Conservation (phyloP, 2,329 filamentous ascomycete species). For the Cladosporium sp. region DNA sequence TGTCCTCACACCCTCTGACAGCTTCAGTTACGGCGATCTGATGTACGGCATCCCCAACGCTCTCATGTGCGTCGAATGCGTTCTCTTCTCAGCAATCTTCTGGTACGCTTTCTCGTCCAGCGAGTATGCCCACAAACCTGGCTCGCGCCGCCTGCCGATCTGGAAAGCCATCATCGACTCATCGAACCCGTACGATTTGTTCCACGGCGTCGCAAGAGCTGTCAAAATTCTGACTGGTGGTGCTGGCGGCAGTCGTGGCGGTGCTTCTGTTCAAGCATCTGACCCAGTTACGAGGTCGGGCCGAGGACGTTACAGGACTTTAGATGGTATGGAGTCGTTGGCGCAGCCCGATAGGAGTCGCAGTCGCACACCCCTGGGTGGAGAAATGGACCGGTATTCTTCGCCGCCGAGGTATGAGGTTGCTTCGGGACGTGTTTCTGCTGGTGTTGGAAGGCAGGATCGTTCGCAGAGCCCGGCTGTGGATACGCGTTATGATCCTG, state of each 20-base stretch:
- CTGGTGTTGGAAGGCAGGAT: not conserved
- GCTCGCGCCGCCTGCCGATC: conserved; percentile 14
- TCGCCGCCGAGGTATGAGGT: not conserved
- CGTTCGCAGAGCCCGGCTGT: not conserved
- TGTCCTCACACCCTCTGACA: conserved; percentile 17
- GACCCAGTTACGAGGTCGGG: not conserved
- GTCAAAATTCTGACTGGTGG: not conserved
- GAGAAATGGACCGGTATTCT: not conserved
- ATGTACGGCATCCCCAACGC: conserved; percentile 24
- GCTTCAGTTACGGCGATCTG: conserved; percentile 23
- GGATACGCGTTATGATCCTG: not conserved
- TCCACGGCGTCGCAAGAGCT: conserved; percentile 14
- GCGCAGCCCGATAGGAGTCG: not conserved
- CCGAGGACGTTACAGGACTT: not conserved
- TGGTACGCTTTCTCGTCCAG: conserved; percentile 26
- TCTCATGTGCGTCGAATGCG: conserved; percentile 24
- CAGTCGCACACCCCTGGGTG: not conserved
- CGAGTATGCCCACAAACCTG: conserved; percentile 19
- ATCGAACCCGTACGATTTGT: conserved; percentile 15
- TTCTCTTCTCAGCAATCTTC: conserved; percentile 23
- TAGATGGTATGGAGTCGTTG: not conserved
- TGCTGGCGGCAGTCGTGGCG: not conserved
- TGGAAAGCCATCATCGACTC: conserved; percentile 15
- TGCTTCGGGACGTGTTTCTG: not conserved
- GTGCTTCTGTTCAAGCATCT: not conserved